phyloP scores from a whole-genome alignment of 2,329 filamentous ascomycete genomes.

The Alternaria sp. region DNA sequence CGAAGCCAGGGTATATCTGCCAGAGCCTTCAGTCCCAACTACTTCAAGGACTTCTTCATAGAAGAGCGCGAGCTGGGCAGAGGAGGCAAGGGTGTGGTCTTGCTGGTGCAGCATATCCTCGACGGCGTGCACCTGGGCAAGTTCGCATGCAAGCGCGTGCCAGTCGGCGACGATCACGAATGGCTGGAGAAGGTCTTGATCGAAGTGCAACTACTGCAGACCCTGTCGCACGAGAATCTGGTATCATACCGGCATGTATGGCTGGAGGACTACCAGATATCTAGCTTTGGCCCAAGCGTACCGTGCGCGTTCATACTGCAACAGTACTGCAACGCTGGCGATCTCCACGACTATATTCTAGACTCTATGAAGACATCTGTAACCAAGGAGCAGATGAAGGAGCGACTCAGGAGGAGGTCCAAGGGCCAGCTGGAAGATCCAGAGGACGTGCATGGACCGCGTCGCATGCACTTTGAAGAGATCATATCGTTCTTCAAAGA shows the following conservation, averaged over 20 bases:
- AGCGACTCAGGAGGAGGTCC: conserved; percentile 81
- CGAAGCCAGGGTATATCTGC: conserved; percentile 74
- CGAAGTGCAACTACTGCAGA: conserved; percentile 91
- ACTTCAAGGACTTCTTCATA: conserved; percentile 91
- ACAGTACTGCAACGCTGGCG: conserved; percentile 94
- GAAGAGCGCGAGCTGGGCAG: conserved; percentile 85
- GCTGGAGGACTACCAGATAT: conserved; percentile 87
- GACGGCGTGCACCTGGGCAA: conserved; percentile 87
- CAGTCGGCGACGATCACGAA: conserved; percentile 88
- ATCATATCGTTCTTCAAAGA: conserved; percentile 98
- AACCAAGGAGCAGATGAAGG: conserved; percentile 87
- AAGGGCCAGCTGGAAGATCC: conserved; percentile 74
- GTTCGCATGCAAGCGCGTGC: conserved; percentile 96
- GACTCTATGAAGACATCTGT: conserved; percentile 65
- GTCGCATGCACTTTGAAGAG: conserved; percentile 77
- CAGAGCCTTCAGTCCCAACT: conserved; percentile 87
- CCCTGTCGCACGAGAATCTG: conserved; percentile 90
- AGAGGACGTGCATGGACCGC: conserved; percentile 57
- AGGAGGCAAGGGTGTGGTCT: conserved; percentile 91
- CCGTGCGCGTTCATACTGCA: conserved; percentile 97
- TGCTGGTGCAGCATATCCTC: conserved; percentile 91
- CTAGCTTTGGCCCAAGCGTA: conserved; percentile 84
- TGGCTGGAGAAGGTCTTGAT: conserved; percentile 95
- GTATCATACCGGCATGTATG: conserved; percentile 98
- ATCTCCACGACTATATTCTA: conserved; percentile 87